These are phyloP conservation scores for Volutella citrinella DNA, from an alignment of 2,329 filamentous ascomycete genomes.

Conservation along the genomic window DNA sequence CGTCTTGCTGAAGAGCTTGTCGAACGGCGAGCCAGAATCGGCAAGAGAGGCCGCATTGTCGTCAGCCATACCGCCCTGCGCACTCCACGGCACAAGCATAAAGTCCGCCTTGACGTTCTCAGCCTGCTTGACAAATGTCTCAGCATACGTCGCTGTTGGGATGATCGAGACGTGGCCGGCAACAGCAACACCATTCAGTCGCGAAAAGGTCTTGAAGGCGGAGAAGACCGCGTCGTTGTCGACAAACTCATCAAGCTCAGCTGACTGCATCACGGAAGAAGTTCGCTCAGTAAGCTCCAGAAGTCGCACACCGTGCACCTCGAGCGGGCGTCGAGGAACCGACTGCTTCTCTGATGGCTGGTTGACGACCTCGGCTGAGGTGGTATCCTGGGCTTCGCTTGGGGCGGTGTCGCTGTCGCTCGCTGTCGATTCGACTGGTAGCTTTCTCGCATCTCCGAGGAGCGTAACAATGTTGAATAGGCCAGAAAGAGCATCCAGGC, in stretches of 20 bases:
- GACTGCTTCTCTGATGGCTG: constrained; percentile 3
- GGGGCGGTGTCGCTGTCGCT: constrained; percentile 7
- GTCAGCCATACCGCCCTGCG: constrained; percentile 74
- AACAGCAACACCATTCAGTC: constrained; percentile 77
- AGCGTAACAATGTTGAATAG: constrained; percentile 28
- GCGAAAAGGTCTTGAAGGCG: constrained; percentile 84
- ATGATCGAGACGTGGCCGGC: constrained; percentile 79
- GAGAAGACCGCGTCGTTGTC: constrained; percentile 82
- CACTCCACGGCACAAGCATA: constrained; percentile 85
- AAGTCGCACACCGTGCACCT: constrained; percentile 73
- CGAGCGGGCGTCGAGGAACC: constrained; percentile 14
- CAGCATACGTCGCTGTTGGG: constrained; percentile 73
- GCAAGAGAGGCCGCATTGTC: constrained; percentile 15
- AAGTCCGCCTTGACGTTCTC: constrained; percentile 69
- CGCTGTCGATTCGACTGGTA: neutral
- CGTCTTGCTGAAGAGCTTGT: constrained; percentile 30
- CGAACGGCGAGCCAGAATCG: constrained; percentile 18
- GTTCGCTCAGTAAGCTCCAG: constrained; percentile 87
- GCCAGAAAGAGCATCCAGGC: constrained; percentile 26
- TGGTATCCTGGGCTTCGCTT: neutral
- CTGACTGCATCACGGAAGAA: constrained; percentile 92
- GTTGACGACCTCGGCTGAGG: neutral
- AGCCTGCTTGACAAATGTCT: constrained; percentile 69
- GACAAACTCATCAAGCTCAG: constrained; percentile 72
- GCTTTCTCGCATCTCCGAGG: constrained; percentile 21